phyloP scores from a whole-genome alignment of 2,329 filamentous ascomycete species.

The Monosporascus ibericus region DNA sequence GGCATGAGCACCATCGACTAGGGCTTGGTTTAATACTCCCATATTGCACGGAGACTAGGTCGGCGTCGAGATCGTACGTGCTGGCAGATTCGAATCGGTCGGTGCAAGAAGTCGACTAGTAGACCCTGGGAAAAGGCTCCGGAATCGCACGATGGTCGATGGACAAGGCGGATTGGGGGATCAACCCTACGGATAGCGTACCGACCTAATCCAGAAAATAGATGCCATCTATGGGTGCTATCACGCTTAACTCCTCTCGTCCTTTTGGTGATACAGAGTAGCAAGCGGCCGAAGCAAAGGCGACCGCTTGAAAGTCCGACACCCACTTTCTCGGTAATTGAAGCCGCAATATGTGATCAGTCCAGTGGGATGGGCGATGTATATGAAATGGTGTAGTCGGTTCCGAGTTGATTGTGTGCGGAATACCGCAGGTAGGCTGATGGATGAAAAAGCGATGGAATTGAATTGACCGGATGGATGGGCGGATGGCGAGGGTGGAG shows the following conservation, averaged over 20 bases:
- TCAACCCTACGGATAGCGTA: constrained; percentile 5
- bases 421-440: not conserved
- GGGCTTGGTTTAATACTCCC: constrained; percentile 30
- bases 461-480: not conserved
- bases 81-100: not conserved
- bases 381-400: not conserved
- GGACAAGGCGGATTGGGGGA: not conserved
- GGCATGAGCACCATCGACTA: constrained; percentile 30
- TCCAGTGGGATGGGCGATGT: not conserved
- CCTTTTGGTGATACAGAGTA: not conserved
- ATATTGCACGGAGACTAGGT: constrained; percentile 20
- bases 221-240: constrained; percentile 14
- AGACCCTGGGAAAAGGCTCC: not conserved
- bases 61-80: not conserved
- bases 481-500: not conserved
- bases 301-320: too few relatives aligned
- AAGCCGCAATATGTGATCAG: not conserved
- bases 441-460: not conserved
- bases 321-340: too few relatives aligned
- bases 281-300: not conserved
- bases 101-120: not conserved
- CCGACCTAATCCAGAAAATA: constrained; percentile 4
- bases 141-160: not conserved
- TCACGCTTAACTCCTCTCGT: not conserved
- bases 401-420: not conserved